A percentile compares a stretch with the other conserved stretches of the same genome.
These are phyloP conservation scores for Tetraselmis chui DNA, from an alignment of 139 green algal species.

Conservation along the genomic window DNA sequence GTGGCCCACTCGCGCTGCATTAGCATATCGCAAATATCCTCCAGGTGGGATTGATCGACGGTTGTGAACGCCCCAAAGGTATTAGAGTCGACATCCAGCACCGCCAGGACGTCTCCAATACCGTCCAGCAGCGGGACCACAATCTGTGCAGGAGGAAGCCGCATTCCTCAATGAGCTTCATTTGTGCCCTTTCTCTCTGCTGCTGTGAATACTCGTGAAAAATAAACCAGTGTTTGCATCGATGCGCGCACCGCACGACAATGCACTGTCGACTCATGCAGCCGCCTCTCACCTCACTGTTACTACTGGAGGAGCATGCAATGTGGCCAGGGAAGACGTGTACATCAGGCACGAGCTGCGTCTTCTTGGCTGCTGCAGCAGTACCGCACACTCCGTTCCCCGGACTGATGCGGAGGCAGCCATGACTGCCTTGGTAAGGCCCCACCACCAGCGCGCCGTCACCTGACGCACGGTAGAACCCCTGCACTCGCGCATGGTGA, in stretches of 20 bases:
- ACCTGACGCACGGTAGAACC: conserved; percentile 30
- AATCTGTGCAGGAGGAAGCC: conserved; percentile 22
- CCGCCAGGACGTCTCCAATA: conserved; percentile 29
- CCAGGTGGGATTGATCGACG: conserved; percentile 20
- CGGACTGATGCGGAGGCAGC: conserved; percentile 44
- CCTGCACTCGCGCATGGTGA: no score
- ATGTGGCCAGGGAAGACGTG: conserved; percentile 49
- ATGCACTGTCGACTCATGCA: no score
- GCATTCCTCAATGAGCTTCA: no score
- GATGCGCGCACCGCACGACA: no score
- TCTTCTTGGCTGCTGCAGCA: conserved; percentile 23
- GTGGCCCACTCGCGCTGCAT: neutral
- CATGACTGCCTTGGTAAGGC: conserved; percentile 46
- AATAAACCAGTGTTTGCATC: no score
- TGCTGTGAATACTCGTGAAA: no score
- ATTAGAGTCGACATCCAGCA: conserved; percentile 51
- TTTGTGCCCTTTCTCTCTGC: no score
- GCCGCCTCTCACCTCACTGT: conserved; percentile 5
- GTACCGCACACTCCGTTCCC: conserved; percentile 43
- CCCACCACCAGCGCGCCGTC: conserved; percentile 33
- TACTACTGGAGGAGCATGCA: conserved; percentile 40
- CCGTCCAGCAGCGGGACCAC: conserved; percentile 38
- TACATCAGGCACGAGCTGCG: conserved; percentile 51
- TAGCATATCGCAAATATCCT: conserved; percentile 25
- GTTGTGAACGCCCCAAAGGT: conserved; percentile 26